A percentile compares a stretch with the other conserved stretches of the same genome.
Conservation (phyloP, 768 basidiomycete species). For the Mycena rosella region DNA sequence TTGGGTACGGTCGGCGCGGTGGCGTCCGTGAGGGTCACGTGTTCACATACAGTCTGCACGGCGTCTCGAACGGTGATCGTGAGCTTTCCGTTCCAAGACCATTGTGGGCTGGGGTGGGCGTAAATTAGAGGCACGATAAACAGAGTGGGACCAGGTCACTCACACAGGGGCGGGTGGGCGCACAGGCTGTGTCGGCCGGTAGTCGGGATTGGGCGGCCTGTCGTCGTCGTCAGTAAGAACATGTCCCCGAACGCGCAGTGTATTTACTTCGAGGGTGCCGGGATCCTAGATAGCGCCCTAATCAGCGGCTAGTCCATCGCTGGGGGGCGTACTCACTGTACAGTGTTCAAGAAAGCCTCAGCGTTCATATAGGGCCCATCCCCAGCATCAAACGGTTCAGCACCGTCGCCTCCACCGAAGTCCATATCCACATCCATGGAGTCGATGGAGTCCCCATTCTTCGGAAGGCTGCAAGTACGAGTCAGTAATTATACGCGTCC, state of each 20-base stretch:
- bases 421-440: not conserved
- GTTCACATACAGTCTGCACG: not conserved
- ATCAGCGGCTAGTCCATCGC: not conserved
- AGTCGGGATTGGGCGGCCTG: not conserved
- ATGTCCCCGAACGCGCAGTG: not conserved
- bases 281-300: not conserved
- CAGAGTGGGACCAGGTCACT: not conserved
- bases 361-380: not conserved
- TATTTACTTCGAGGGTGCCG: not conserved
- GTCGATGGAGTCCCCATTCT: not conserved
- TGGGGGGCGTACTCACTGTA: not conserved
- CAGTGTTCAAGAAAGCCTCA: slow-evolving; percentile 2
- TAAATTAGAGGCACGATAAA: not conserved
- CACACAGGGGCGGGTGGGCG: slow-evolving; percentile 2
- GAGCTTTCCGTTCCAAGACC: slow-evolving; percentile 19
- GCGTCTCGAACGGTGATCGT: not conserved
- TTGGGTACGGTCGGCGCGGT: not conserved
- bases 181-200: slow-evolving; percentile 1
- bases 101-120: not conserved
- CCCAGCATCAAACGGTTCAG: no score
- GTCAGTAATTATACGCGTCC: not conserved
- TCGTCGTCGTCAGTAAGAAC: not conserved
- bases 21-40: slow-evolving; percentile 3
- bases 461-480: not conserved
- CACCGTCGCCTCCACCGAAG: not conserved